Evolutionary conservation across 192 early-diverging fungal species (phyloP), one percentile per base, ranked within the genome.

Genomic region (Backusella liffmaniae): DNA sequence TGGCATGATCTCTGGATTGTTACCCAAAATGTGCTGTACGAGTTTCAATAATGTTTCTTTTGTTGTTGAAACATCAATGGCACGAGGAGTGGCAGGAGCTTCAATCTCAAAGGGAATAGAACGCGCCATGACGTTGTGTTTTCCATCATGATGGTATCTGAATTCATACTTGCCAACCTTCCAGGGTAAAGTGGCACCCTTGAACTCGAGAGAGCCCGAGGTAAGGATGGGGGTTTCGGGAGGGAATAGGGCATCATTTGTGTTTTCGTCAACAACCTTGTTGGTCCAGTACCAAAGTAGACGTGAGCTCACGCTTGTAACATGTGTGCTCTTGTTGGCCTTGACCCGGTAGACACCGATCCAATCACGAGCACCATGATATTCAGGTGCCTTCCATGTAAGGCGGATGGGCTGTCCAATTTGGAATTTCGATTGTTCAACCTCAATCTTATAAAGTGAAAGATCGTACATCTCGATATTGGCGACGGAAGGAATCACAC

Each of bases 71-170:
- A 83, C 65, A 77, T 85, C 79, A 34, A 71, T n/a, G 53, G 70
- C 44, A 72, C 72, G 39, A 44, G 69, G 26, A 26, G 71, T 39
- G 41, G 70, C 53, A 26, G 70, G 82, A 30, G 78, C 71, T 72
- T 70, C 79, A 72, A 98, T 94, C 80, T 94, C 93, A 83, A 99
- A 97, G 9, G 94, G 90, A 29, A 83, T 80, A 26, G 91, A 92
- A 30, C 85, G 76, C 1, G 91, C 89, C 80, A 98, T 88, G 18
- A 97, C 95, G 49, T 88, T 91, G 75, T 98, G 94, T 26, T 90
- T 90, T 23, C 92, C 92, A 79, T 96, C 92, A 66, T 95, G 92
- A 81, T 99, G 98, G 79, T 95, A 91, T 29, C 98, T 88, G 79
- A 95, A 91, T 84, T 98, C 97, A 78, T 96, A 99, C 0, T 85